Conservation (phyloP, 192 early-diverging fungal species). For the Coemansia sp. region DNA sequence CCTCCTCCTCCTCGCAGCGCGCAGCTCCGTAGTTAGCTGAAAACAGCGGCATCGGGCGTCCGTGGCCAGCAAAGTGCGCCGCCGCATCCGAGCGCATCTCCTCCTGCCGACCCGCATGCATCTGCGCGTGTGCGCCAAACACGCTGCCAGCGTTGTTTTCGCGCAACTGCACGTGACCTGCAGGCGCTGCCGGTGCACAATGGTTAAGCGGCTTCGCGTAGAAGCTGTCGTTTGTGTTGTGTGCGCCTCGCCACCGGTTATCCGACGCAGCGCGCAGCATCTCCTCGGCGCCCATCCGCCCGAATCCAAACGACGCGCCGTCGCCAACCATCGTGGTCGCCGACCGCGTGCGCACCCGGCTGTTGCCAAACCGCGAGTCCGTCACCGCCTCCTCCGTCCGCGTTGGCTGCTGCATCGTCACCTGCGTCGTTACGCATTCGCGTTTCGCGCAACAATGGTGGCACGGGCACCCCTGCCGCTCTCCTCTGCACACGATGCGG, state of each 20-base stretch:
- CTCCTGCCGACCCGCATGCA: conserved; percentile 32
- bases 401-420: conserved; percentile 11
- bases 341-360: conserved; percentile 41
- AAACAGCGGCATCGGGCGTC: conserved; percentile 36
- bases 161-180: conserved; percentile 30
- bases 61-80: conserved; percentile 28
- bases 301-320: conserved; percentile 41
- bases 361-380: conserved; percentile 40
- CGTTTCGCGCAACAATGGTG: conserved; percentile 20
- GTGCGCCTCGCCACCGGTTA: conserved; percentile 28
- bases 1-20: conserved; percentile 18
- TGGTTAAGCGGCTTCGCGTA: conserved; percentile 28
- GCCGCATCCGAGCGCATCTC: conserved; percentile 36
- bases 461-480: conserved; percentile 34
- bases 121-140: conserved; percentile 28
- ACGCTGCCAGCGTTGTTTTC: conserved; percentile 34
- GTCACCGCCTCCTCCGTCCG: conserved; percentile 40
- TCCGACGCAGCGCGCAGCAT: conserved; percentile 46
- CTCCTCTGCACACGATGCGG: conserved; percentile 31
- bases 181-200: conserved; percentile 13
- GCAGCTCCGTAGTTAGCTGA: conserved; percentile 13
- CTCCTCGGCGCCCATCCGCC: conserved; percentile 41
- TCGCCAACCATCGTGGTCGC: conserved; percentile 44
- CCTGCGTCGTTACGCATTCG: conserved; percentile 15
- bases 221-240: conserved; percentile 20